Evolutionary conservation across 2,329 filamentous ascomycete genomes (phyloP), one percentile per base, ranked within the genome.

Genomic region (Microcyclospora tardicrescens): DNA sequence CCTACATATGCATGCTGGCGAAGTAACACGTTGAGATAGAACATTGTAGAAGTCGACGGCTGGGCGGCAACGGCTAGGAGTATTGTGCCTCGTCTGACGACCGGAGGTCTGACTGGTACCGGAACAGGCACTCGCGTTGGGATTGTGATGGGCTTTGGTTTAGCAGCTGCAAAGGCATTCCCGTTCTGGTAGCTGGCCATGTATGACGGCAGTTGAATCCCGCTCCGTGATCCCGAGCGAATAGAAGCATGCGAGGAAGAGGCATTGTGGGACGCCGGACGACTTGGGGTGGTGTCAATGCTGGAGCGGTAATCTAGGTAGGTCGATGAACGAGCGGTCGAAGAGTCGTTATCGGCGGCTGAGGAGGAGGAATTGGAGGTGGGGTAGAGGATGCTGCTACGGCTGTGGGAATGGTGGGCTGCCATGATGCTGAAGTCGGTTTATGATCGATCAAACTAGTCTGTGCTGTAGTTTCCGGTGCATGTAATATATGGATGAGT

Each of bases 121-220:
- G 30, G 14, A 24, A 24, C 19, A 24, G 19, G 19, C 4, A 24
- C 41, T 16, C 28, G 12, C 29, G 15, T 28, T 16, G 10, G 28
- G 10, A 24, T 10, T 16, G 14, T n/a, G 16, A 28, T 34, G 11
- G 16, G 16, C 33, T 10, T 28, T 15, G 13, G 33, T 12, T 14
- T 35, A 11, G 13, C 34, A 30, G 10, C 27, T 24, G 24, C 14
- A 34, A 13, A 6, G 24, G 13, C 32, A 32, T 28, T 14, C 34
- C 24, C 29, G 24, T 36, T 36, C 24, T 40, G 37, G 27, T 42
- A 43, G 29, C 40, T 45, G 19, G 19, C 19, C 43, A 45, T 45
- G 33, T 37, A 45, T 15, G 39, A 42, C 11, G 42, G 42, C 31
- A 24, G 6, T 32, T 4, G 30, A 10, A 32, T 32, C 4, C 30